phyloP scores from a whole-genome alignment of 2,329 filamentous ascomycete species.

The Elsinoe fawcettii region DNA sequence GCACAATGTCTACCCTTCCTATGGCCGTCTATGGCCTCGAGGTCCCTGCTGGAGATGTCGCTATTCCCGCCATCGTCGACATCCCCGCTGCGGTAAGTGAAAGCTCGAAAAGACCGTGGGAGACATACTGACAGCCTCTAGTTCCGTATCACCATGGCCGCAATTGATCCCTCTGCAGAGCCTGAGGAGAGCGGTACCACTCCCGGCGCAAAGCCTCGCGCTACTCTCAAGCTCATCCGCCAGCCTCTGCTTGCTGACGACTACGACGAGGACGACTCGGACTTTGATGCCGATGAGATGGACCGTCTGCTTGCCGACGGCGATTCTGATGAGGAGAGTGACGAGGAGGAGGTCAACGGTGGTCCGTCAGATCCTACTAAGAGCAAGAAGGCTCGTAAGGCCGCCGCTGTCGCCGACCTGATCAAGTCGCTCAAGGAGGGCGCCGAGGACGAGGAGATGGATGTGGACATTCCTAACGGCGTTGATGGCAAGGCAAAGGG shows the following conservation, averaged over 20 bases:
- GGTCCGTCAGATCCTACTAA: slow-evolving; percentile 88
- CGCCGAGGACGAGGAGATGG: slow-evolving; percentile 63
- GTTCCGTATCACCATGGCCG: slow-evolving; percentile 98
- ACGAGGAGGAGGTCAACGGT: slow-evolving; percentile 69
- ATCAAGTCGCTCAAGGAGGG: slow-evolving; percentile 52
- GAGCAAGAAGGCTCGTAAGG: slow-evolving; percentile 76
- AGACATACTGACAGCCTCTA: slow-evolving; percentile 32
- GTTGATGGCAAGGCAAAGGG: slow-evolving; percentile 56
- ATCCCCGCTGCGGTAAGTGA: slow-evolving; percentile 74
- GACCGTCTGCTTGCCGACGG: slow-evolving; percentile 57
- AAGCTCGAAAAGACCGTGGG: neutral
- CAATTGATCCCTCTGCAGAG: slow-evolving; percentile 79
- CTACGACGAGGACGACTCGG: slow-evolving; percentile 55
- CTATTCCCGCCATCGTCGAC: slow-evolving; percentile 70
- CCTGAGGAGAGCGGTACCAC: slow-evolving; percentile 34
- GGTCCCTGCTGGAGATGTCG: slow-evolving; percentile 75
- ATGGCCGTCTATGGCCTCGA: slow-evolving; percentile 88
- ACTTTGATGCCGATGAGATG: slow-evolving; percentile 55
- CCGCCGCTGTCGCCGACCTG: slow-evolving; percentile 69
- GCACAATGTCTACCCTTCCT: slow-evolving; percentile 25
- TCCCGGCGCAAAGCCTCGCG: slow-evolving; percentile 51
- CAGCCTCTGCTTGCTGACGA: slow-evolving; percentile 54
- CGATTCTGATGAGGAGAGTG: slow-evolving; percentile 43
- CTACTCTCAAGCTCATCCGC: slow-evolving; percentile 87
- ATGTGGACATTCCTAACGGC: slow-evolving; percentile 56